Evolutionary conservation across 306 rosid genomes (phyloP).

Genomic region (Begonia masoniana): DNA sequence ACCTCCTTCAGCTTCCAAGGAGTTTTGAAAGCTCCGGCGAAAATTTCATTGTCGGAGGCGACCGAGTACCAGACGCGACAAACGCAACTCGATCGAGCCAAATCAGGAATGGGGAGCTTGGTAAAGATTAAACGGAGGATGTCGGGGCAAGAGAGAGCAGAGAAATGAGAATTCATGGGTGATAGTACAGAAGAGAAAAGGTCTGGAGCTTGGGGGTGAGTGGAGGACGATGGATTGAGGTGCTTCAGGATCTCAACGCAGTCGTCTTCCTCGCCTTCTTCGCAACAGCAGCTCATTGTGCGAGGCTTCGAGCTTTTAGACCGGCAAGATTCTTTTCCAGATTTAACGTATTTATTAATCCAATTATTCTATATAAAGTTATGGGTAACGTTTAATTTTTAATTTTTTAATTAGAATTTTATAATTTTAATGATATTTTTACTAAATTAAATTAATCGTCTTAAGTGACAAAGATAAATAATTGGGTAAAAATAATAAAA

Average conservation of each 20-base stretch:
- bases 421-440: too few relatives aligned
- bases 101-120: slow-evolving; percentile 59
- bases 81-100: slow-evolving; percentile 75
- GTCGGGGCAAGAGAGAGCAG: slow-evolving; percentile 64
- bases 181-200: slow-evolving; percentile 20
- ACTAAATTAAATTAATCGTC: too few relatives aligned
- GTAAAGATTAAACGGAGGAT: slow-evolving; percentile 63
- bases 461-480: too few relatives aligned
- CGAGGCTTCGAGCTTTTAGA: too few relatives aligned
- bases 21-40: slow-evolving; percentile 34
- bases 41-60: slow-evolving; percentile 64
- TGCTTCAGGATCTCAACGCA: slow-evolving; percentile 26
- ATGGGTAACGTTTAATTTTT: not conserved
- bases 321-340: too few relatives aligned
- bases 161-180: slow-evolving; percentile 64
- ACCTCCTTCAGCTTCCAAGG: slow-evolving; percentile 62
- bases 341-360: too few relatives aligned
- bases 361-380: too few relatives aligned
- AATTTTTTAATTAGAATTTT: too few relatives aligned
- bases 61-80: slow-evolving; percentile 76
- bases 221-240: slow-evolving; percentile 17
- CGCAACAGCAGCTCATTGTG: slow-evolving; percentile 49
- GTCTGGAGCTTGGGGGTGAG: slow-evolving; percentile 11
- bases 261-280: slow-evolving; percentile 55
- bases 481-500: too few relatives aligned